Conservation (phyloP, 352 stramenopile species). For the Pythium apleroticum region DNA sequence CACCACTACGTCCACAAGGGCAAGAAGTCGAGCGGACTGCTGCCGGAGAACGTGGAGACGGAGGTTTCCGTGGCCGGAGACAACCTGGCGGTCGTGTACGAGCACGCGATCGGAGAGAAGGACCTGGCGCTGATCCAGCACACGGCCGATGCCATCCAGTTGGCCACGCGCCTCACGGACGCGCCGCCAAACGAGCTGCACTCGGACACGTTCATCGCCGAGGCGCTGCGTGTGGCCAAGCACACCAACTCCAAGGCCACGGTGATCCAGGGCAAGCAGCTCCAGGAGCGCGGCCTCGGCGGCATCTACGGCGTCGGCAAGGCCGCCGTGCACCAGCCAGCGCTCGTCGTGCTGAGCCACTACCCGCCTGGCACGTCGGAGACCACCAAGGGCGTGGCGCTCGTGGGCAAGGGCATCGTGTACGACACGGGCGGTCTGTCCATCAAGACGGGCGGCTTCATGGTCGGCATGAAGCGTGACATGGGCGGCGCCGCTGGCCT, state of each 20-base stretch:
- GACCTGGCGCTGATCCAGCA: constrained; percentile 47
- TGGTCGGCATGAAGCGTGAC: constrained; percentile 94
- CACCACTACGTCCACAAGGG: constrained; percentile 60
- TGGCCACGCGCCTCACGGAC: constrained; percentile 89
- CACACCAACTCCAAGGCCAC: constrained; percentile 60
- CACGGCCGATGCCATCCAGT: constrained; percentile 81
- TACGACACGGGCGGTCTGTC: constrained; percentile 96
- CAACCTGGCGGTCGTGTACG: constrained; percentile 52
- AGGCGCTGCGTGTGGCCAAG: constrained; percentile 61
- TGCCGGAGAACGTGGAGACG: constrained; percentile 23
- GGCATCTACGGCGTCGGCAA: constrained; percentile 94
- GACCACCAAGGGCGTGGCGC: constrained; percentile 53
- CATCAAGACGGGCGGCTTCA: constrained; percentile 89
- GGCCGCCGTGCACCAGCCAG: constrained; percentile 83
- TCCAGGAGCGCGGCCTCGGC: constrained; percentile 88
- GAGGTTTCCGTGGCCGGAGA: constrained; percentile 33
- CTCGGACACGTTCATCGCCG: constrained; percentile 84
- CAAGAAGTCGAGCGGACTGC: constrained; percentile 36
- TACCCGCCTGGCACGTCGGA: constrained; percentile 38
- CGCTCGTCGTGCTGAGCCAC: constrained; percentile 91
- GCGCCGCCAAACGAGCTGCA: constrained; percentile 90
- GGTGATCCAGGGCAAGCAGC: constrained; percentile 91
- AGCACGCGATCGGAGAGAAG: constrained; percentile 33
- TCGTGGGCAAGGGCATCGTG: constrained; percentile 96
- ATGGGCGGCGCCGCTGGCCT: constrained; percentile 88